phyloP scores from a whole-genome alignment of 805 yeast species.

The Candida koratica region DNA sequence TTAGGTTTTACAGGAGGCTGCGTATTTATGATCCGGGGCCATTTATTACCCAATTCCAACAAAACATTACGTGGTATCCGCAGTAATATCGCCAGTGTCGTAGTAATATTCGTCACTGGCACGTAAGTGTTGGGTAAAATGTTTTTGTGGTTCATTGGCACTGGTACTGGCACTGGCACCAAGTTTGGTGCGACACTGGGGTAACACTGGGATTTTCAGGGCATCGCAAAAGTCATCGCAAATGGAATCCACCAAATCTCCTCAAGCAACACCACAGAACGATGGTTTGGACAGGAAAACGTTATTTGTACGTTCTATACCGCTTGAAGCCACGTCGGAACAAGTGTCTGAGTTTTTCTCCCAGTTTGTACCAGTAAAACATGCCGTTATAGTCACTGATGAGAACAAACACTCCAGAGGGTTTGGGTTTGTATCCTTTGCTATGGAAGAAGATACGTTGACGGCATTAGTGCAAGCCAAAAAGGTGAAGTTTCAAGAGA shows the following conservation, averaged over 20 bases:
- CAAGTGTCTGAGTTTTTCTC: slow-evolving; percentile 82
- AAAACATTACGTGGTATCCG: slow-evolving; percentile 32
- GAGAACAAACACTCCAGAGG: slow-evolving; percentile 77
- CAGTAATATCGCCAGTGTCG: slow-evolving; percentile 20
- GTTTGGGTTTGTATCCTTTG: slow-evolving; percentile 92
- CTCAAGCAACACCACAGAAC: slow-evolving; percentile 14
- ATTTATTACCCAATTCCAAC: slow-evolving; percentile 27
- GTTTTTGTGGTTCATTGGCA: too few species aligned
- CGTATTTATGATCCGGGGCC: slow-evolving; percentile 33
- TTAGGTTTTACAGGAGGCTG: slow-evolving; percentile 20
- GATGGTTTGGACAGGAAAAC: slow-evolving; percentile 54
- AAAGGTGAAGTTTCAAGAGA: slow-evolving; percentile 60
- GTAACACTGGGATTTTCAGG: too few species aligned
- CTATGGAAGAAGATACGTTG: slow-evolving; percentile 76
- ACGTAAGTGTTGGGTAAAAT: slow-evolving; percentile 29
- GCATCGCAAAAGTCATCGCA: slow-evolving; percentile 6
- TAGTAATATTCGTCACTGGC: slow-evolving; percentile 8
- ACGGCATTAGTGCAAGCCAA: slow-evolving; percentile 68
- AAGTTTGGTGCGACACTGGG: too few species aligned
- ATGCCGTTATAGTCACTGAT: slow-evolving; percentile 87
- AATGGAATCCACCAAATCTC: slow-evolving; percentile 3
- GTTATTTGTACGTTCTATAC: slow-evolving; percentile 82
- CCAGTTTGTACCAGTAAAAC: slow-evolving; percentile 90
- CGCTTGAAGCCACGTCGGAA: slow-evolving; percentile 75
- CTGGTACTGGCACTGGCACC: too few species aligned